Evolutionary conservation across 2,329 filamentous ascomycete genomes (phyloP).

Genomic region (Neofusicoccum parvum): DNA sequence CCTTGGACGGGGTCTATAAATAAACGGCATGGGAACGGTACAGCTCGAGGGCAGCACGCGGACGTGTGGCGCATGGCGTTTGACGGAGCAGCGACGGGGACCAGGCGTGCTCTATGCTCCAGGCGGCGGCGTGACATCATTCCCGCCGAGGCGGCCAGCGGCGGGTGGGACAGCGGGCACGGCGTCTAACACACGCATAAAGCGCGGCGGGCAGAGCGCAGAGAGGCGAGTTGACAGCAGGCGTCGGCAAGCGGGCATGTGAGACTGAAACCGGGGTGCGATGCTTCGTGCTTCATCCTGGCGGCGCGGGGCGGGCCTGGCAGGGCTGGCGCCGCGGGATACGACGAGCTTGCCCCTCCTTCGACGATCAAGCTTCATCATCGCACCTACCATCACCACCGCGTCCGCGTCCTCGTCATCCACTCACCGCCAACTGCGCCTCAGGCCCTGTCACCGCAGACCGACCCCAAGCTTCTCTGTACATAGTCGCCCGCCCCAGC

Average conservation of each 20-base stretch:
- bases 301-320: conserved; percentile 7
- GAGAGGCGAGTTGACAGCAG: background rate
- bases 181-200: background rate
- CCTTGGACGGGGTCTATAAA: background rate
- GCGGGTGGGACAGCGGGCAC: background rate
- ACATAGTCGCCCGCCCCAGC: background rate
- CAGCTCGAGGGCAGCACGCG: too few species aligned
- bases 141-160: background rate
- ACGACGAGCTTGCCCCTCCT: conserved; percentile 14
- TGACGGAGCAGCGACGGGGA: background rate
- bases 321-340: conserved; percentile 2
- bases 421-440: conserved; percentile 9
- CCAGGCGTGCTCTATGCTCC: too few species aligned
- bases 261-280: conserved; percentile 18
- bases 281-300: conserved; percentile 15
- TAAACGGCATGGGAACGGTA: background rate
- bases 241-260: conserved; percentile 3
- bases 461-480: background rate
- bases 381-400: conserved; percentile 14
- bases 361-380: conserved; percentile 15
- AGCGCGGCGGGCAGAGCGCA: background rate
- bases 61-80: background rate
- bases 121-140: conserved; percentile 2
- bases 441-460: background rate
- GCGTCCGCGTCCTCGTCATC: background rate